Evolutionary conservation across 352 stramenopile species (phyloP).

Genomic region (Pythium vanterpoolii): DNA sequence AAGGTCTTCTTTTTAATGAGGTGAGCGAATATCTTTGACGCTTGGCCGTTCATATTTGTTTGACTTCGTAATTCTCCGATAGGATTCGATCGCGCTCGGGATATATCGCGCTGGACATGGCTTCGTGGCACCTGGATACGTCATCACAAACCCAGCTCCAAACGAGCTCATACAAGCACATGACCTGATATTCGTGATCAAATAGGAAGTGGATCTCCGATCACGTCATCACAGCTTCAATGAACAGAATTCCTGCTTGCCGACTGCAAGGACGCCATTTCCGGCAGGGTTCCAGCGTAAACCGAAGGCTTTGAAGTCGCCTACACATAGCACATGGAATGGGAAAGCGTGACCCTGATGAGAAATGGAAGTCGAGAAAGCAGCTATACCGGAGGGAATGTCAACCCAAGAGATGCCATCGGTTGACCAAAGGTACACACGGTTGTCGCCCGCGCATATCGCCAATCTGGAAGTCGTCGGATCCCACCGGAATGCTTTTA

Average conservation of each 20-base stretch:
- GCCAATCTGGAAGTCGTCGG: slow-evolving; percentile 43
- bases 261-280: slow-evolving; percentile 47
- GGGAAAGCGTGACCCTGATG: neutral
- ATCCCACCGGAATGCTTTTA: slow-evolving; percentile 68
- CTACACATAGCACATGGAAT: slow-evolving; percentile 23
- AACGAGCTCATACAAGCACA: slow-evolving; percentile 56
- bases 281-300: slow-evolving; percentile 63
- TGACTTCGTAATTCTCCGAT: neutral
- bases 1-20: slow-evolving; percentile 53
- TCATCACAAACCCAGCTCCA: slow-evolving; percentile 60
- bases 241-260: slow-evolving; percentile 68
- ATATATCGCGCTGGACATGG: slow-evolving; percentile 45
- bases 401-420: slow-evolving; percentile 72
- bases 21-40: slow-evolving; percentile 23
- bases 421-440: slow-evolving; percentile 67
- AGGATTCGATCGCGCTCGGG: slow-evolving; percentile 56
- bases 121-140: slow-evolving; percentile 42
- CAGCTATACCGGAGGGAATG: slow-evolving; percentile 37
- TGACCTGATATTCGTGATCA: slow-evolving; percentile 71
- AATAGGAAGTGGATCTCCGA: slow-evolving; percentile 19
- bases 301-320: slow-evolving; percentile 61
- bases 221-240: slow-evolving; percentile 39
- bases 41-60: neutral
- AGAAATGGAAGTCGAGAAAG: neutral
- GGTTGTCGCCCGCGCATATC: slow-evolving; percentile 54